phyloP scores from a whole-genome alignment of 306 rosid species.

The Vigna angularis region DNA sequence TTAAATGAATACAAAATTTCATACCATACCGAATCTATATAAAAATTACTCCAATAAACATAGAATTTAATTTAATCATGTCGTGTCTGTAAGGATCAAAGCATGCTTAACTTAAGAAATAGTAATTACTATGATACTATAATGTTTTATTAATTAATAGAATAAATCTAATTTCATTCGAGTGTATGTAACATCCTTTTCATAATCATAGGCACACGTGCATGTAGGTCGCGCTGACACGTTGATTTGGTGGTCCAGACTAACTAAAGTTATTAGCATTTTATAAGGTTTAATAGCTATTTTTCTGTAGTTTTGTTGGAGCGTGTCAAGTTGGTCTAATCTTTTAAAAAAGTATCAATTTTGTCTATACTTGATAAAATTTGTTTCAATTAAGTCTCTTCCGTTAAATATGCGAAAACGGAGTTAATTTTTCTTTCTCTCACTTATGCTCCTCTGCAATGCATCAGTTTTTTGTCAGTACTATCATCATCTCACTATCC shows the following conservation, averaged over 20 bases:
- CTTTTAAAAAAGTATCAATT: too few relatives aligned
- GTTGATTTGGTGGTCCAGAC: conserved; percentile 26
- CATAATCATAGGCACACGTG: conserved; percentile 30
- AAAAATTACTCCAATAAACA: too few relatives aligned
- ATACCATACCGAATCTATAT: too few relatives aligned
- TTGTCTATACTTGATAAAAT: too few relatives aligned
- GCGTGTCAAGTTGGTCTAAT: rapidly evolving
- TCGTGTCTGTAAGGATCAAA: not conserved
- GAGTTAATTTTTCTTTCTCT: too few relatives aligned
- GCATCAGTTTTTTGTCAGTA: too few relatives aligned
- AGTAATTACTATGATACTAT: not conserved
- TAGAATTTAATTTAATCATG: not conserved
- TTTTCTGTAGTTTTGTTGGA: rapidly evolving
- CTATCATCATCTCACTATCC: too few relatives aligned
- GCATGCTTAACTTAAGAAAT: not conserved
- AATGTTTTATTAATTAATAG: not conserved
- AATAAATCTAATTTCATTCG: not conserved
- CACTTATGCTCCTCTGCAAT: too few relatives aligned
- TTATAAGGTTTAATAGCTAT: not conserved
- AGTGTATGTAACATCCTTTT: not conserved
- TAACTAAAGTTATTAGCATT: not conserved
- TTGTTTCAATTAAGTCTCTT: too few relatives aligned
- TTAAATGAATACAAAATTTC: too few relatives aligned
- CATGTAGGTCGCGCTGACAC: not conserved
- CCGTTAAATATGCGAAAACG: too few relatives aligned